These are phyloP conservation scores for Physaria fendleri DNA, from an alignment of 345 rosid species.

Conservation along the genomic window DNA sequence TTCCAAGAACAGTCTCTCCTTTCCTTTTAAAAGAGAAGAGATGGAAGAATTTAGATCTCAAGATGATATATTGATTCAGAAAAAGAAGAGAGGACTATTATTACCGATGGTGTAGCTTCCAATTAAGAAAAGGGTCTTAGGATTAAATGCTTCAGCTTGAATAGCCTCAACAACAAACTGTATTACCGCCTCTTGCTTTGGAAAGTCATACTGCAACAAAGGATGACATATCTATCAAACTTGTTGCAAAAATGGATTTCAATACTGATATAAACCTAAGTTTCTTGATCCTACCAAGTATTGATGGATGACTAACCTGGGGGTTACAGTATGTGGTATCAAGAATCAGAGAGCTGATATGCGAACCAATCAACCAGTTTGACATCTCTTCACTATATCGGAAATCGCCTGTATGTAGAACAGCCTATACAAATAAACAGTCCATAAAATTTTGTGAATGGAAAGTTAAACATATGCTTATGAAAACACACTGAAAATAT, in stretches of 20 bases:
- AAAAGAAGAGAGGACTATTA: neutral
- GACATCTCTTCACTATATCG: conserved; percentile 64
- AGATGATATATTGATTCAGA: neutral
- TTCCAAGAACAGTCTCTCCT: conserved; percentile 91
- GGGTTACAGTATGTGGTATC: conserved; percentile 97
- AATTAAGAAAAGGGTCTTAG: conserved; percentile 76
- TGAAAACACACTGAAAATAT: neutral
- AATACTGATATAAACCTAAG: neutral
- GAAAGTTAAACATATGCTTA: neutral
- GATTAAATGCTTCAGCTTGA: conserved; percentile 93
- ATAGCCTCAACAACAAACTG: conserved; percentile 93
- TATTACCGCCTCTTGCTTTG: conserved; percentile 85
- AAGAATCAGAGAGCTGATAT: conserved; percentile 72
- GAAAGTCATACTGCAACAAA: conserved; percentile 79
- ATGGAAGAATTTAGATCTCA: neutral
- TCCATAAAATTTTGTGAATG: neutral
- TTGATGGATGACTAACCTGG: conserved; percentile 46
- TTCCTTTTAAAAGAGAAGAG: conserved; percentile 41
- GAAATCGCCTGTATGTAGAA: conserved; percentile 93
- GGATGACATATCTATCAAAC: neutral
- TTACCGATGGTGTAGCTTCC: conserved; percentile 95
- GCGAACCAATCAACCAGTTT: conserved; percentile 33
- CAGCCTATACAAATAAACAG: conserved; percentile 39
- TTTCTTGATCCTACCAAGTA: neutral
- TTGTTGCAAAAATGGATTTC: neutral